Percentiles rank a stretch among this genome's conserved stretches.
These are phyloP conservation scores for Bimuria novae-zelandiae DNA, from an alignment of 2,329 filamentous ascomycete genomes.

Conservation along the genomic window DNA sequence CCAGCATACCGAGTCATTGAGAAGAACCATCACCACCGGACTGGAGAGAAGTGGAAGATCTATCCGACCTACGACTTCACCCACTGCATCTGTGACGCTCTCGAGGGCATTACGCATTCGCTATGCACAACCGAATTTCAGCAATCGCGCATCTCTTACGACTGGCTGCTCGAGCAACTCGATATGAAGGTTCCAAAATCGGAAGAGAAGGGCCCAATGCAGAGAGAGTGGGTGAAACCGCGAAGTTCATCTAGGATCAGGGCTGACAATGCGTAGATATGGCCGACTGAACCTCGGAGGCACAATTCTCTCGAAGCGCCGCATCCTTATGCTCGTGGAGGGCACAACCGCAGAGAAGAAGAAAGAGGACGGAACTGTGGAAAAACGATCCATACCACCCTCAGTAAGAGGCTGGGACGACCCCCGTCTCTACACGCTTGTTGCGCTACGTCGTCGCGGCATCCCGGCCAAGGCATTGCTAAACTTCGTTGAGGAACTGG, in stretches of 20 bases:
- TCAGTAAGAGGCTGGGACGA: conserved; percentile 89
- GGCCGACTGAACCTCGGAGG: conserved; percentile 79
- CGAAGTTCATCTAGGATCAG: conserved; percentile 25
- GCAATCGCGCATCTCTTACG: conserved; percentile 82
- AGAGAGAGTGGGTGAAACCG: conserved; percentile 69
- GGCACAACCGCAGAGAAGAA: conserved; percentile 56
- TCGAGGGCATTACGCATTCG: conserved; percentile 89
- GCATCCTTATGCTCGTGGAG: conserved; percentile 78
- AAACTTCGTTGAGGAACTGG: conserved; percentile 87
- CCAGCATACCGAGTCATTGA: conserved; percentile 85
- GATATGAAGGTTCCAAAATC: conserved; percentile 73
- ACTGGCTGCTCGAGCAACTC: conserved; percentile 82
- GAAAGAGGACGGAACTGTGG: conserved; percentile 49
- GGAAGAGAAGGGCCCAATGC: conserved; percentile 70
- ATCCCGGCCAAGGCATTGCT: conserved; percentile 87
- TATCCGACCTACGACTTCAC: conserved; percentile 96
- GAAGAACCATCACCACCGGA: conserved; percentile 74
- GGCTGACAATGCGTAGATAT: conserved; percentile 47
- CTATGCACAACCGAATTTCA: conserved; percentile 94
- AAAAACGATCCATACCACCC: conserved; percentile 48
- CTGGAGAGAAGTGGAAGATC: conserved; percentile 83
- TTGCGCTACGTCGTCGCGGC: conserved; percentile 80
- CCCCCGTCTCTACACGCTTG: conserved; percentile 84
- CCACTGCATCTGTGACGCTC: conserved; percentile 88
- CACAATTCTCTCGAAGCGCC: conserved; percentile 85